Percentiles rank a stretch among this genome's conserved stretches.
Evolutionary conservation across 2,329 filamentous ascomycete genomes (phyloP).

Genomic region (Botrytis tulipae): DNA sequence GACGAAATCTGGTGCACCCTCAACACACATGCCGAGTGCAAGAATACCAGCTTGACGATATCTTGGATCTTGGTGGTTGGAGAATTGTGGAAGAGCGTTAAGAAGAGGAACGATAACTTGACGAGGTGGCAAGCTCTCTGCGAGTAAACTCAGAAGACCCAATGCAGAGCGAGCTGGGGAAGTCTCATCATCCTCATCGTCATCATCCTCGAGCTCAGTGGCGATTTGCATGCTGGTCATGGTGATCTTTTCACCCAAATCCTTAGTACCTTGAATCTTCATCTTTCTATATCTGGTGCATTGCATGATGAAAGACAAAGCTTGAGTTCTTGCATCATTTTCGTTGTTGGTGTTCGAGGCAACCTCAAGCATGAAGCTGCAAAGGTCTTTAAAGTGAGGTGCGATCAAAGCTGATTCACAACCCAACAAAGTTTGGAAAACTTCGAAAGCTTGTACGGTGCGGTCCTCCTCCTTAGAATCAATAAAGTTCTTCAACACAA

Average conservation of each 20-base stretch:
- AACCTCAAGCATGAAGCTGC: slow-evolving; percentile 92
- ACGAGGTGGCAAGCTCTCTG: slow-evolving; percentile 83
- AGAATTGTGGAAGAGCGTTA: slow-evolving; percentile 80
- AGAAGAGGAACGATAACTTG: slow-evolving; percentile 93
- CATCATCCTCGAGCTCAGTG: slow-evolving; percentile 79
- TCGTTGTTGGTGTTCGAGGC: slow-evolving; percentile 72
- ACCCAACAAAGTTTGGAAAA: slow-evolving; percentile 91
- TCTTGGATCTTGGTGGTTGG: slow-evolving; percentile 69
- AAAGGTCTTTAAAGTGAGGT: slow-evolving; percentile 82
- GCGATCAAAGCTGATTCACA: slow-evolving; percentile 84
- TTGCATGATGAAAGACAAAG: slow-evolving; percentile 91
- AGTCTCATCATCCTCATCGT: slow-evolving; percentile 71
- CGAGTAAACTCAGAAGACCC: slow-evolving; percentile 82
- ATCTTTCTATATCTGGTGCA: slow-evolving; percentile 88
- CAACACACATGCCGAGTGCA: slow-evolving; percentile 88
- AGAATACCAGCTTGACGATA: slow-evolving; percentile 89
- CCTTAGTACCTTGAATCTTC: slow-evolving; percentile 87
- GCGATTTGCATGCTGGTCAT: slow-evolving; percentile 85
- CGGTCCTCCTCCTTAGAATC: slow-evolving; percentile 80
- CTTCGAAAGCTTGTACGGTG: slow-evolving; percentile 87
- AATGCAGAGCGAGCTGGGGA: slow-evolving; percentile 84
- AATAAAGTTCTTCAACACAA: slow-evolving; percentile 81
- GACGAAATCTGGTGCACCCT: slow-evolving; percentile 96
- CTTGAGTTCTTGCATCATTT: slow-evolving; percentile 84
- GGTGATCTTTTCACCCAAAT: slow-evolving; percentile 82